Percentiles rank a stretch among this genome's conserved stretches.
Evolutionary conservation across 345 rosid genomes (phyloP).

Genomic region (Raphanus sativus): DNA sequence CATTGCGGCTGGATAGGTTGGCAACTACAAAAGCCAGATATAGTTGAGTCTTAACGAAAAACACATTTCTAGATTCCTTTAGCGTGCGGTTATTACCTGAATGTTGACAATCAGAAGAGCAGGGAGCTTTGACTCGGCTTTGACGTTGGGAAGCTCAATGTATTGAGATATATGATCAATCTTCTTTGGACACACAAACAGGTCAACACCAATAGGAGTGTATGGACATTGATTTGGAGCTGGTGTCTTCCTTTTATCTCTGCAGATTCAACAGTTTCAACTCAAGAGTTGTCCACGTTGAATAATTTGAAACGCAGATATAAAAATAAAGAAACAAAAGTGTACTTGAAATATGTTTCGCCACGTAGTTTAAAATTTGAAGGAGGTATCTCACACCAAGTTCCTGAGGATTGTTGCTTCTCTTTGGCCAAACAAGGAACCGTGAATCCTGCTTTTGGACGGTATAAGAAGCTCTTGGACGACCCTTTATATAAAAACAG

Average conservation of each 20-base stretch:
- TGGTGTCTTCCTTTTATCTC: slow-evolving; percentile 75
- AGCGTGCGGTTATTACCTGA: slow-evolving; percentile 49
- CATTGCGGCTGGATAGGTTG: slow-evolving; percentile 89
- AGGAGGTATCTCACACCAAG: slow-evolving; percentile 67
- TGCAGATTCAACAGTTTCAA: slow-evolving; percentile 42
- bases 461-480: slow-evolving; percentile 55
- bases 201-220: slow-evolving; percentile 75
- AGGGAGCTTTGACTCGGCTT: slow-evolving; percentile 62
- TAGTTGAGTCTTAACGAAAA: not conserved
- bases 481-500: slow-evolving; percentile 42
- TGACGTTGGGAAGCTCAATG: slow-evolving; percentile 77
- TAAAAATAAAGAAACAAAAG: not conserved
- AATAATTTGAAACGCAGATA: not conserved
- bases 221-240: slow-evolving; percentile 66
- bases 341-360: slow-evolving; percentile 60
- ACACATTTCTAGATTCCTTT: not conserved
- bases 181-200: slow-evolving; percentile 74
- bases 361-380: slow-evolving; percentile 71
- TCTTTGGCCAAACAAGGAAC: slow-evolving; percentile 54
- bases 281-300: slow-evolving; percentile 4
- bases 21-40: slow-evolving; percentile 63
- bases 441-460: slow-evolving; percentile 59
- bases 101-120: slow-evolving; percentile 88
- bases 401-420: slow-evolving; percentile 48
- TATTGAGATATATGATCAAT: slow-evolving; percentile 87